Conservation (phyloP, 768 basidiomycete genomes). For the Rhizopogon rudus region DNA sequence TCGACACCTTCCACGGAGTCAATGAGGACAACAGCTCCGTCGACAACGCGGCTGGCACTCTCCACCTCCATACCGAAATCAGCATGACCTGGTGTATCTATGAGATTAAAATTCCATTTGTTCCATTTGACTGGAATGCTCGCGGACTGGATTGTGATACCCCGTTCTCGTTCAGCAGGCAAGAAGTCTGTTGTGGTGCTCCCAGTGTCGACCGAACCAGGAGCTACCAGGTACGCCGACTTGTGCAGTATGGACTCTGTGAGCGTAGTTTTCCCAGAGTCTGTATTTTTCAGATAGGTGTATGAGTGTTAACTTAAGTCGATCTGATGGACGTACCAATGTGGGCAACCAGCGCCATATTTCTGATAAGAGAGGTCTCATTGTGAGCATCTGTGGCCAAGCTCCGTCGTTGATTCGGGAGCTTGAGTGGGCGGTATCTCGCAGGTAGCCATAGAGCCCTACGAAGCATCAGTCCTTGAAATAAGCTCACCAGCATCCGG, state of each 20-base stretch:
- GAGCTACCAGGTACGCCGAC: slow-evolving; percentile 64
- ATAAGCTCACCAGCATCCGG: not conserved
- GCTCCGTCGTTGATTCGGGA: slow-evolving; percentile 15
- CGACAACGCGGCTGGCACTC: slow-evolving; percentile 85
- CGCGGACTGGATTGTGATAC: slow-evolving; percentile 90
- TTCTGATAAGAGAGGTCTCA: slow-evolving; percentile 47
- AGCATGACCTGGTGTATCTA: slow-evolving; percentile 90
- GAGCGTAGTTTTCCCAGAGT: slow-evolving; percentile 86
- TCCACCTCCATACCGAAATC: slow-evolving; percentile 98
- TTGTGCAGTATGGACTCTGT: slow-evolving; percentile 83
- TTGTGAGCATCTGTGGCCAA: slow-evolving; percentile 18
- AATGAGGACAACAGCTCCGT: slow-evolving; percentile 83
- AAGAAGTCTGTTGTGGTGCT: slow-evolving; percentile 90
- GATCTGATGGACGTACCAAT: slow-evolving; percentile 49
- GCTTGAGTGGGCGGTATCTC: not conserved
- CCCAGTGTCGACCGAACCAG: slow-evolving; percentile 85
- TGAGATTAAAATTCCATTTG: slow-evolving; percentile 79
- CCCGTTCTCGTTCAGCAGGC: slow-evolving; percentile 84
- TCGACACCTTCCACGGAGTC: slow-evolving; percentile 93
- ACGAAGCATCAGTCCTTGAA: slow-evolving; percentile 14
- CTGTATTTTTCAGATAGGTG: slow-evolving; percentile 30
- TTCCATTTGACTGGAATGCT: slow-evolving; percentile 88
- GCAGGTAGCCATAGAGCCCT: not conserved
- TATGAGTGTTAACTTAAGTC: not conserved
- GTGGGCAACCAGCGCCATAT: slow-evolving; percentile 87